Percentiles rank a stretch among this genome's conserved stretches.
These are phyloP conservation scores for Limtongozyma cylindracea DNA, from an alignment of 805 yeast genomes.

Conservation along the genomic window DNA sequence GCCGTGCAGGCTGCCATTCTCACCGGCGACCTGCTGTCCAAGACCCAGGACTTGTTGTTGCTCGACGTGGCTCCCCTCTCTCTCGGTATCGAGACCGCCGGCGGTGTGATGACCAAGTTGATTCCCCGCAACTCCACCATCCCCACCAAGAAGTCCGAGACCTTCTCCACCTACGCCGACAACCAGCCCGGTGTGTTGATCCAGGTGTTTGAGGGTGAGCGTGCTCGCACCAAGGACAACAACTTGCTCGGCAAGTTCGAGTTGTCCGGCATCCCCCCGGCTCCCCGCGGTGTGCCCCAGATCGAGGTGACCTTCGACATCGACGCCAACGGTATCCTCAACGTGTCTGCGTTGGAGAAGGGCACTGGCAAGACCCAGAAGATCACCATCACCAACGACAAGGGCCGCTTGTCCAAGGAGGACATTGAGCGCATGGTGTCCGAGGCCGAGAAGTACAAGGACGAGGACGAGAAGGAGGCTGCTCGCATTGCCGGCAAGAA, in stretches of 20 bases:
- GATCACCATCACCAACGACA: slow-evolving; percentile 95
- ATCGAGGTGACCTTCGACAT: slow-evolving; percentile 92
- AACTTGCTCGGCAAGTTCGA: slow-evolving; percentile 94
- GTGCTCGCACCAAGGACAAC: slow-evolving; percentile 89
- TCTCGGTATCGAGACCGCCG: slow-evolving; percentile 95
- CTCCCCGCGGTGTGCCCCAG: slow-evolving; percentile 98
- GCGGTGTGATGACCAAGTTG: slow-evolving; percentile 97
- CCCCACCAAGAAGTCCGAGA: slow-evolving; percentile 94
- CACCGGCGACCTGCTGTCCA: slow-evolving; percentile 87
- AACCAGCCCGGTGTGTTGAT: slow-evolving; percentile 97
- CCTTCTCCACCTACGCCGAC: slow-evolving; percentile 91
- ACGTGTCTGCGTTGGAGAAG: slow-evolving; percentile 90
- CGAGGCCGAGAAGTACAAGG: slow-evolving; percentile 72
- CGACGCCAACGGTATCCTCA: slow-evolving; percentile 93
- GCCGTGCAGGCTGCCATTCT: slow-evolving; percentile 96
- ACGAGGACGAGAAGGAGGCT: slow-evolving; percentile 62
- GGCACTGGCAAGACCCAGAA: slow-evolving; percentile 96
- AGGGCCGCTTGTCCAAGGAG: slow-evolving; percentile 95
- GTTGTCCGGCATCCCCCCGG: slow-evolving; percentile 91
- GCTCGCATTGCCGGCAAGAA: slow-evolving; percentile 84
- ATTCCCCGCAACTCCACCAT: slow-evolving; percentile 96
- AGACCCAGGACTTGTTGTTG: slow-evolving; percentile 84
- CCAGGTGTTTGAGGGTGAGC: slow-evolving; percentile 96
- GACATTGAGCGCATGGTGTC: slow-evolving; percentile 95
- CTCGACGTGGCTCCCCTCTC: slow-evolving; percentile 96